Conservation (phyloP, 208 protist genomes). For the Naegleria lovaniensis region DNA sequence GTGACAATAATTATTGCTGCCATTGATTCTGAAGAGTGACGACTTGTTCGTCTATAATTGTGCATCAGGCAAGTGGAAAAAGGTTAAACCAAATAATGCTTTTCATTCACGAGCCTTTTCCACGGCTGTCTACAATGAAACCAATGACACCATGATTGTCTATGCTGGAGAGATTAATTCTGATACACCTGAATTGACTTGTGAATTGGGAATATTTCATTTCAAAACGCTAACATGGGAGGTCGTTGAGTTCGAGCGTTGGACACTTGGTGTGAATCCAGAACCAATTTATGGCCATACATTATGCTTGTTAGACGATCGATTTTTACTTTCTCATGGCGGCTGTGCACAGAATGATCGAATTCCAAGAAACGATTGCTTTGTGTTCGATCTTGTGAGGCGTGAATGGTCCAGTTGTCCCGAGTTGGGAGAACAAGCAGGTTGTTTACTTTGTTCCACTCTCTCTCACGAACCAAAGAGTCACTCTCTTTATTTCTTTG, state of each 20-base stretch:
- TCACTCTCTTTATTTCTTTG: too few relatives aligned
- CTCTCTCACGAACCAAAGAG: too few relatives aligned
- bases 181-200: not conserved
- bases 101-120: not conserved
- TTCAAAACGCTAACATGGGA: not conserved
- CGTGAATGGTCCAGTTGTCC: not conserved
- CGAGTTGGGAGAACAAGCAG: too few relatives aligned
- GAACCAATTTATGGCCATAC: not conserved
- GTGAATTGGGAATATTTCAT: not conserved
- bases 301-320: not conserved
- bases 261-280: too few relatives aligned
- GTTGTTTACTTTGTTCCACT: too few relatives aligned
- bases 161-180: not conserved
- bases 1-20: too few relatives aligned
- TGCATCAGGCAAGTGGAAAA: not conserved
- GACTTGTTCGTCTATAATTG: not conserved
- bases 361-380: not conserved
- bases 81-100: not conserved
- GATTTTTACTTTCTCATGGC: not conserved
- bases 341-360: not conserved
- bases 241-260: not conserved
- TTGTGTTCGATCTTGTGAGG: not conserved
- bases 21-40: too few relatives aligned
- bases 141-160: not conserved
- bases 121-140: not conserved